Base-by-base conservation (phyloP, 2,329 filamentous ascomycete genomes). In the Penicillium sp. region DNA sequence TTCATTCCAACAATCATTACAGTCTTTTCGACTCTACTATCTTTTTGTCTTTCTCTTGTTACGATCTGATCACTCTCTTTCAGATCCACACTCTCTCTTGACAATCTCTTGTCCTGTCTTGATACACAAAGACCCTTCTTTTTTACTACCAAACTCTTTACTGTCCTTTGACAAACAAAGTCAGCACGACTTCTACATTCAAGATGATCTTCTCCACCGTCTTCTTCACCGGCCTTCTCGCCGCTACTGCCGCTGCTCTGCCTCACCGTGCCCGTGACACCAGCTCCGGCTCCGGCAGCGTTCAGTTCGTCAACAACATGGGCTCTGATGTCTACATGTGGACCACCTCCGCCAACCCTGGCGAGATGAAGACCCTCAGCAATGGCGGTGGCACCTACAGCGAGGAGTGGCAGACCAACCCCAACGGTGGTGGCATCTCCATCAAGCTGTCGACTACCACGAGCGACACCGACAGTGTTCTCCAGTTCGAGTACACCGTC, bases 401-500 rank as follows among this genome's bases (percentile, higher is more conserved):
- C 13, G 69, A 73, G 53, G 18, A 49, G 38, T 72, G 64, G 64
- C 58, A 59, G 45, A 53, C 39, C 49, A 70, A 67, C 56, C 44
- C 60, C 48, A 60, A 68, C 53, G 69, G 68, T 21, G 69, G 69
- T 12, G 69, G 69, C 47, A 58, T 70, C 54, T 71, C 69, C 26
- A 68, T 72, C 58, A 72, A 72, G 65, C 58, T 72, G 36, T 62
- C 68, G 38, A 61, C 63, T 50, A 47, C 56, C 26, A 12, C 59
- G 45, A 42, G 6, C 39, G 18, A 52, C 36, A 23, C 16, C 36
- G 51, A 56, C 29, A 57, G 52, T 16, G 61, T 63, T 5, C 58
- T 63, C 24, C 61, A 63, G 49, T 63, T 63, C 53, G 70, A 74
- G 54, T 74, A 74, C 64, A 73, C 70, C 41, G 53, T 64, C 24